Base-by-base conservation (phyloP, 495 filamentous ascomycete genomes). In the Lindgomyces ingoldianus region DNA sequence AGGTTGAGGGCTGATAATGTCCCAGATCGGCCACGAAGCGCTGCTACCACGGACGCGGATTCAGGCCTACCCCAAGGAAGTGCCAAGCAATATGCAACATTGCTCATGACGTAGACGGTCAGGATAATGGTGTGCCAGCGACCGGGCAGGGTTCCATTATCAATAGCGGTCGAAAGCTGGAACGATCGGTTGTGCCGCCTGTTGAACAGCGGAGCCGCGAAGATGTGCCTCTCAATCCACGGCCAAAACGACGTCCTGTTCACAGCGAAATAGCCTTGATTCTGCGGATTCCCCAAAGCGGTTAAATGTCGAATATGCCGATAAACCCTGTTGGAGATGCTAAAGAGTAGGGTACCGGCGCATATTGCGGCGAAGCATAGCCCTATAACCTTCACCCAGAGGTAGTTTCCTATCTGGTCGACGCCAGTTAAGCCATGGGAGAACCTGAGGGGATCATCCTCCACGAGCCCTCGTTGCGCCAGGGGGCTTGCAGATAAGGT, bases 181-280 rank as follows among this genome's bases (percentile, higher is more conserved):
- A 98, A 81, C 73, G 96, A 91, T 27, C 88, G 81, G 68, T 97
- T 96, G 74, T 97, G 94, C 68, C 93, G 81, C 70, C 93, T 91
- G 26, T 80, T 83, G 66, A 88, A 85, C 22, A 98, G 74, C 19
- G 94, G 94, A 3, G 94, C 84, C 70, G 93, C 93, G 0, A 94
- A 76, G 1, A 98, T 48, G 67, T 94, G 83, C 62, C 87, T 89
- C 81, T 98, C 96, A 53, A 95, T 64, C 74, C 78, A 82, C 72
- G 81, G 84, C 87, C 82, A 89, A 79, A 49, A 79, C 74, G 72
- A 70, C 78, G 90, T 73, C 72, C 85, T 72, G 83, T 91, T 84
- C 77, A 86, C 71, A 50, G 80, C 80, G 83, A 84, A 89, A 71
- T 81, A 88, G 57, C 70, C 74, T 68, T 87, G 85, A 55, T 83